phyloP scores from a whole-genome alignment of 176 grass and related monocot species.

The Oryza nivara region DNA sequence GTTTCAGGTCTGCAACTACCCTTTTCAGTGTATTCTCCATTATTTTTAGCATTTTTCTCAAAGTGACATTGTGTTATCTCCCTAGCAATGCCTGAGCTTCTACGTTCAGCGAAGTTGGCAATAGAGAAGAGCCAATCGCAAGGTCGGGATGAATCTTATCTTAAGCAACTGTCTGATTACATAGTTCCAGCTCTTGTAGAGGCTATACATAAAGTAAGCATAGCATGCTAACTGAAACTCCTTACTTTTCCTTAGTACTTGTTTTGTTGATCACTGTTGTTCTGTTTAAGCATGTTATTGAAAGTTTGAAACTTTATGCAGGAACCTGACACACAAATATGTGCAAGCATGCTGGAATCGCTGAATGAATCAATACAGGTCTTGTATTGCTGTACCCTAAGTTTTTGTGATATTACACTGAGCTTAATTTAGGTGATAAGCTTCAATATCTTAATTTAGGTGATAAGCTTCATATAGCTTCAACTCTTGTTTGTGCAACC shows the following conservation, averaged over 20 bases:
- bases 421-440: constrained; percentile 13
- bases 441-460: constrained; percentile 17
- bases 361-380: constrained; percentile 74
- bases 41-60: constrained; percentile 15
- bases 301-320: constrained; percentile 43
- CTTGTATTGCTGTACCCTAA: constrained; percentile 25
- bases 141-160: constrained; percentile 70
- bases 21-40: constrained; percentile 14
- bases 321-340: constrained; percentile 85
- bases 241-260: constrained; percentile 23
- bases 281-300: constrained; percentile 31
- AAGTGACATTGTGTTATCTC: constrained; percentile 28
- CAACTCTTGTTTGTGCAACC: constrained; percentile 16
- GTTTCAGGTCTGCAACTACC: constrained; percentile 56
- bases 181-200: constrained; percentile 84
- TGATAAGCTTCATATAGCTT: not conserved
- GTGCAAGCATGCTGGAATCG: constrained; percentile 65
- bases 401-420: constrained; percentile 32
- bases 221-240: constrained; percentile 19
- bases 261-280: constrained; percentile 28
- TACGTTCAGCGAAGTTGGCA: constrained; percentile 70
- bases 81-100: constrained; percentile 78
- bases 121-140: constrained; percentile 73
- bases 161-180: constrained; percentile 76
- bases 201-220: constrained; percentile 73